Evolutionary conservation across 495 filamentous ascomycete genomes (phyloP), one percentile per base, ranked within the genome.

Genomic region (Talaromyces wortmannii): DNA sequence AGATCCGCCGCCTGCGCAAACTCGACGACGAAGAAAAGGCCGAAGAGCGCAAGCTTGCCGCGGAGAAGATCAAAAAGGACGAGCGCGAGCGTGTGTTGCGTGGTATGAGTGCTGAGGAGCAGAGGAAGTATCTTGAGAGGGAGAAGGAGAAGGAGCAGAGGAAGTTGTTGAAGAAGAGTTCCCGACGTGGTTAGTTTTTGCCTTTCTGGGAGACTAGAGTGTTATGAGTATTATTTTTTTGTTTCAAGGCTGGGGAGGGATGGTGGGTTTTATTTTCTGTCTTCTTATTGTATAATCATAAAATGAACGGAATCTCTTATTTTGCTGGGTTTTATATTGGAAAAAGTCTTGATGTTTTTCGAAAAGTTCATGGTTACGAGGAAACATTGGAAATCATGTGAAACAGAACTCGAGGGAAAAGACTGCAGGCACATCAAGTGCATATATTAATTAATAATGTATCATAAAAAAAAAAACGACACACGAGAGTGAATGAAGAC

Each of bases 81-180:
- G 91, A 95, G 79, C 79, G 94, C n/a, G 94, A 98, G 64, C 78
- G 81, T 49, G 78, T 85, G 72, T 73, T 98, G 51, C 88, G 86
- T 63, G 79, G 82, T 7, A 83, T 98, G 77, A 90, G 83, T 58
- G 92, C 92, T 16, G 92, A 96, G 61, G 91, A 94, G 63, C 94
- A 97, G 81, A 87, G 90, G 74, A 96, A 92, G 77, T 97, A 86
- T 67, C 76, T 98, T 52, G 95, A 97, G 56, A 88, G 85, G 67
- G 94, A 98, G 80, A 78, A 80, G 59, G 87, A 94, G 67, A 89
- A 88, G 79, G 89, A 88, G 64, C 68, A 84, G 62, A 85, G 83
- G 69, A 90, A 83, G 66, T 75, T 71, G 31, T 77, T 81, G 68
- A 92, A 90, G 83, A 89, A 82, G 72, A 75, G 78, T 72, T 85